Base-by-base conservation (phyloP, 1,284 basidiomycete genomes). In the Moesziomyces globuligerus region DNA sequence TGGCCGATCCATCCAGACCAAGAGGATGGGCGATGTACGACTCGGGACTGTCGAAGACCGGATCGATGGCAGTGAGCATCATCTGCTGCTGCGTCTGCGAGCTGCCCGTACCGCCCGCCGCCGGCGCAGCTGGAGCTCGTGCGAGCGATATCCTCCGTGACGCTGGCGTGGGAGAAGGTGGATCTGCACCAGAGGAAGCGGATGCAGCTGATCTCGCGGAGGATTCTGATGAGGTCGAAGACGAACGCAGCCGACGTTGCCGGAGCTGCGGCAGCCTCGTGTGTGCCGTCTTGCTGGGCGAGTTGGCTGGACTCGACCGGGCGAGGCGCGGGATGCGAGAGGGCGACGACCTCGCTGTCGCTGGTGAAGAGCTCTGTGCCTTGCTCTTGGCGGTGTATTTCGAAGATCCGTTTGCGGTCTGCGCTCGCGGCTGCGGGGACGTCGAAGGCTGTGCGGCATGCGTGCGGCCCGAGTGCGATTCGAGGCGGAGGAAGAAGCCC, bases 401-500 rank as follows among this genome's bases (percentile, higher is more conserved):
- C 3, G 49, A 41, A 15, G 36, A 15, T 17, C 26, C n/a, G 32
- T 15, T 34, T 4, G 32, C 10, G 15, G 32, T 17, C 15, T 6
- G 15, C 17, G 32, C 32, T 17, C 3, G 13, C 17, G 15, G 32
- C 15, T n/a, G 32, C 32, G 32, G 32, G 15, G 32, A 34, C 3
- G 18, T 20, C 17, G 13, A 9, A 4, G 25, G 20, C 2, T 28
- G 39, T 3, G 36, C 20, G 9, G 43, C 21, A 5, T 38, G 41
- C n/a, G 66, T 51, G 6, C 59, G 55, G 8, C 66, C 59, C 5
- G 44, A 51, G 36, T 71, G 67, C n/a, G 68, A 61, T 34, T 66
- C 36, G 11, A 71, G 40, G 2, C 68, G 53, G 23, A 71, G 26
- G 41, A 71, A 71, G 51, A 71, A 71, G 36, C 68, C 68, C 42